These are phyloP conservation scores for Cutaneotrichosporon daszewskae DNA, from an alignment of 1,284 basidiomycete genomes.

Conservation along the genomic window DNA sequence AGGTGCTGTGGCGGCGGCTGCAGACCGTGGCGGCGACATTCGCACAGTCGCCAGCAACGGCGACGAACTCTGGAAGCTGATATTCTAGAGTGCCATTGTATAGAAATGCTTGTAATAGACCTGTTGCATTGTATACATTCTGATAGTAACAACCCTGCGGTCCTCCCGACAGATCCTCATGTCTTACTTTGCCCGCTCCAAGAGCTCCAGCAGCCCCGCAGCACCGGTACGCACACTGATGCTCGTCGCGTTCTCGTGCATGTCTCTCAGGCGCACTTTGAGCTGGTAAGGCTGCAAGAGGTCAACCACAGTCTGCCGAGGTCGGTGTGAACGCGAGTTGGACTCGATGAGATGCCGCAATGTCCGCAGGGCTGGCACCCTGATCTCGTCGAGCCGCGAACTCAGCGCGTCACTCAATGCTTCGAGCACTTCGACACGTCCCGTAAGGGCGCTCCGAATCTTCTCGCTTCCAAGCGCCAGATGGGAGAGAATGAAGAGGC, in stretches of 20 bases:
- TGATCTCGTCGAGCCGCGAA: constrained; percentile 24
- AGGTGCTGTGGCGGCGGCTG: constrained; percentile 40
- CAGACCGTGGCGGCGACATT: constrained; percentile 39
- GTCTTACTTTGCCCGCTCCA: constrained; percentile 24
- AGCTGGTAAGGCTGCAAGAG: constrained; percentile 40
- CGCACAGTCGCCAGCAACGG: constrained; percentile 21
- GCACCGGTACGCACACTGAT: constrained; percentile 28
- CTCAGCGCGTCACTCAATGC: constrained; percentile 23
- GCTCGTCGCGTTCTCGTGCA: constrained; percentile 23
- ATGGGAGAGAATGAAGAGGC: constrained; percentile 38
- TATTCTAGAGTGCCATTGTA: no score
- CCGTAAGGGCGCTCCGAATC: constrained; percentile 26
- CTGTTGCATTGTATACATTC: no score
- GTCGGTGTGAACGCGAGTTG: constrained; percentile 26
- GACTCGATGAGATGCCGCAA: constrained; percentile 41
- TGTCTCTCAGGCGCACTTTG: constrained; percentile 25
- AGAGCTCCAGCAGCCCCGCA: constrained; percentile 24
- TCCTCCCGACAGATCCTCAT: no score
- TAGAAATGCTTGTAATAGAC: no score
- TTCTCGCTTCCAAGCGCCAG: constrained; percentile 40
- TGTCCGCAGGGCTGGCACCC: constrained; percentile 35
- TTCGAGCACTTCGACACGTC: constrained; percentile 30
- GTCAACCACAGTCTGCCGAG: constrained; percentile 34
- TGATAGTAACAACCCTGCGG: no score
- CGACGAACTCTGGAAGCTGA: constrained; percentile 30